Base-by-base conservation (phyloP, 2,329 filamentous ascomycete genomes). In the Botryosphaeria dothidea region DNA sequence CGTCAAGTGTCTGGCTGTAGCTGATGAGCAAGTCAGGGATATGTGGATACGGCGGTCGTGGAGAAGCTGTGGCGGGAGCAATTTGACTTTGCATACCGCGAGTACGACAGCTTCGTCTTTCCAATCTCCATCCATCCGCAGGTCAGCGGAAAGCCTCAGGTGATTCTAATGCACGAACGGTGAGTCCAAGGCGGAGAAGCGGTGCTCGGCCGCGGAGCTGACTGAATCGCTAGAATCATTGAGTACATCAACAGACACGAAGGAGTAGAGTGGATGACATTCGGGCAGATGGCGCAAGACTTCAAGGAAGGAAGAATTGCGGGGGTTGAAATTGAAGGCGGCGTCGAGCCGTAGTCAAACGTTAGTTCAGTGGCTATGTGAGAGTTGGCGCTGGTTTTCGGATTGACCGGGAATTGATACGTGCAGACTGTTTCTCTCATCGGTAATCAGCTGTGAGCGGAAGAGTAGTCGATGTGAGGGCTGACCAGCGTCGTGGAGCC, bases 101-200 rank as follows among this genome's bases (percentile, higher is more conserved):
- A 82, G 69, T 79, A 81, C 66, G 79, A 82, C 13, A 74, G 73
- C 8, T 83, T 83, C 65, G 72, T 83, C 8, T 83, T 83, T 66
- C 80, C 80, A 1, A 81, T 83, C 43, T 78, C 73, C 34, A 79
- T 82, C 46, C 81, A 83, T 70, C 81, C 81, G 19, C 79, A 84
- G 67, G 80, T 83, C 8, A 79, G 76, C 67, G 82, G 81, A 4
- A 81, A 81, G 72, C 78, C 81, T 27, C 80, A 83, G 67, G 77
- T 82, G 5, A 71, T 82, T 19, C 60, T 81, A 65, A 77, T 84
- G 79, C 81, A 82, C 71, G 80, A 82, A 72, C 68, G 77, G 51
- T 68, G 19, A 63, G 46, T 34, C 9, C 9, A 27, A 15, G 11
- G 13, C 9, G 6, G 6, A 25, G 21, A 21, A 9, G 1, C 31